phyloP scores from a whole-genome alignment of 2,329 filamentous ascomycete genomes.

The Talaromyces sp. region DNA sequence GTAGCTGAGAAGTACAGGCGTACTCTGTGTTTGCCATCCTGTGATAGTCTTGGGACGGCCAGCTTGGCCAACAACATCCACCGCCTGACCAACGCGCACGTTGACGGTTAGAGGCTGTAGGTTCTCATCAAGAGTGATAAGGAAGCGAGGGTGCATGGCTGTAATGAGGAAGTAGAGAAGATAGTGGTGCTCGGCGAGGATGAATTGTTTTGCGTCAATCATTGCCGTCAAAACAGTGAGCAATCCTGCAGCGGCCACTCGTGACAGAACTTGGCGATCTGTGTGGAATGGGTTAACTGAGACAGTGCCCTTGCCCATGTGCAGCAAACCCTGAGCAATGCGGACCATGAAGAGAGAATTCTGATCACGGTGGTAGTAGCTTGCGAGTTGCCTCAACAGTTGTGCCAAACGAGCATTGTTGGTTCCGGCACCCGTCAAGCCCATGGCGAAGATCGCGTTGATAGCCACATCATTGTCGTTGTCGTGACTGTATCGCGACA shows the following conservation, averaged over 20 bases:
- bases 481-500: conserved; percentile 96
- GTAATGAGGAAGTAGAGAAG: conserved; percentile 96
- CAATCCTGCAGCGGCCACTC: conserved; percentile 82
- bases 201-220: conserved; percentile 89
- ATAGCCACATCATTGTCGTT: conserved; percentile 97
- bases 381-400: conserved; percentile 86
- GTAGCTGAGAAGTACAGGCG: conserved; percentile 89
- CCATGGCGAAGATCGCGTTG: conserved; percentile 99
- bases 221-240: conserved; percentile 86
- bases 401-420: conserved; percentile 97
- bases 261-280: conserved; percentile 89
- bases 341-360: conserved; percentile 98
- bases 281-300: conserved; percentile 99
- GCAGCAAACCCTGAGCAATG: conserved; percentile 92
- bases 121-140: conserved; percentile 92
- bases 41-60: conserved; percentile 98
- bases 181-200: conserved; percentile 72
- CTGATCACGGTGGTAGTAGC: conserved; percentile 96
- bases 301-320: conserved; percentile 99
- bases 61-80: conserved; percentile 95
- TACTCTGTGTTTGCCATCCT: conserved; percentile 98
- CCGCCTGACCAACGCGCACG: conserved; percentile 93
- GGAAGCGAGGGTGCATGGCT: conserved; percentile 93
- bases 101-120: conserved; percentile 92
- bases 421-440: conserved; percentile 89